Percentiles rank a stretch among this genome's conserved stretches.
These are phyloP conservation scores for Flaveria ramosissima DNA, from an alignment of 129 eudicot species.

Conservation along the genomic window DNA sequence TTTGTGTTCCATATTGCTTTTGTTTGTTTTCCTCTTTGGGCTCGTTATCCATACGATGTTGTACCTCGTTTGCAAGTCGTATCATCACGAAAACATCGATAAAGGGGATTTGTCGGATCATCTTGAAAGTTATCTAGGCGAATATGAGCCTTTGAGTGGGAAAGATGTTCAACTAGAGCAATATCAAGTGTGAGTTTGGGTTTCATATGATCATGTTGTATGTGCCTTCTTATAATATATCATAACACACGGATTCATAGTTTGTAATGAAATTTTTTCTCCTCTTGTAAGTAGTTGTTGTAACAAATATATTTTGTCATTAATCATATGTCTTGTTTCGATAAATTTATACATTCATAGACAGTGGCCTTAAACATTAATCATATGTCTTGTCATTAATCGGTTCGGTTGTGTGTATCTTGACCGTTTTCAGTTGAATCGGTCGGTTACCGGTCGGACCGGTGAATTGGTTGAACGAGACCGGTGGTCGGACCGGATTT, in stretches of 20 bases:
- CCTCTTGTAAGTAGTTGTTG: too few species aligned
- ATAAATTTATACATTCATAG: too few species aligned
- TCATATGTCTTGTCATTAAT: too few species aligned
- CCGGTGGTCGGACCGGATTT: too few species aligned
- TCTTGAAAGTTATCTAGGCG: constrained; percentile 47
- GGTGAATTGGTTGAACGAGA: too few species aligned
- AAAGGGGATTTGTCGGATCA: constrained; percentile 53
- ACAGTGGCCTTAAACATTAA: too few species aligned
- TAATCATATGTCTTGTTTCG: too few species aligned
- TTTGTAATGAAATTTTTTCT: background rate
- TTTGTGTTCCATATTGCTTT: constrained; percentile 38
- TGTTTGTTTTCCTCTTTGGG: constrained; percentile 39
- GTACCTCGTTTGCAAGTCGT: constrained; percentile 67
- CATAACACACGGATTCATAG: background rate
- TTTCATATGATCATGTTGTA: background rate
- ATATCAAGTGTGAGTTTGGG: constrained; percentile 26
- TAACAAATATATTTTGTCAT: too few species aligned
- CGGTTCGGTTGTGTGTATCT: too few species aligned
- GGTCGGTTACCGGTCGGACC: too few species aligned
- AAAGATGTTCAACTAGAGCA: constrained; percentile 47
- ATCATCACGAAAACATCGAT: constrained; percentile 68
- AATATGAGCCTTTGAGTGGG: constrained; percentile 41
- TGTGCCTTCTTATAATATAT: background rate
- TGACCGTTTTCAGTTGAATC: too few species aligned
- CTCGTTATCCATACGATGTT: constrained; percentile 60